Conservation (phyloP, 2,329 filamentous ascomycete genomes). For the Orbilia oligospora region DNA sequence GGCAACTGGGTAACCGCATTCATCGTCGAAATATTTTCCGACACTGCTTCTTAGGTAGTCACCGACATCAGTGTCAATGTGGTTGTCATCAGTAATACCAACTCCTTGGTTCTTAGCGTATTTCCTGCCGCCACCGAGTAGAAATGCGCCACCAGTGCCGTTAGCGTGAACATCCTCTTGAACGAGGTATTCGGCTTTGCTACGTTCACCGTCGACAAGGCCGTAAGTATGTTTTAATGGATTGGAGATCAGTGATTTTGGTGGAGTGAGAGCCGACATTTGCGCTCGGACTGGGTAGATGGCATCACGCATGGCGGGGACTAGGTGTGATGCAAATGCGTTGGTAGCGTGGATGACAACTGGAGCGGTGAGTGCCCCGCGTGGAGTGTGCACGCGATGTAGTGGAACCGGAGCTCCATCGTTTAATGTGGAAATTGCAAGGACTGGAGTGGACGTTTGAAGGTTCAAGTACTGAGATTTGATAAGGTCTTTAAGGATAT, state of each 20-base stretch:
- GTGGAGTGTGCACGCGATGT: slow-evolving; percentile 71
- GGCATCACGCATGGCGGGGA: slow-evolving; percentile 78
- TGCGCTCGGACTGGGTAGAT: slow-evolving; percentile 84
- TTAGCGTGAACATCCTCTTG: slow-evolving; percentile 73
- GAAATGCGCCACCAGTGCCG: slow-evolving; percentile 72
- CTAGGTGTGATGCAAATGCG: slow-evolving; percentile 82
- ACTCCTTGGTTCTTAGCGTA: slow-evolving; percentile 72
- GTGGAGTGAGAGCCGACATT: slow-evolving; percentile 77
- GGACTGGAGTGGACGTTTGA: slow-evolving; percentile 80
- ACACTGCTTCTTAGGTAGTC: slow-evolving; percentile 72
- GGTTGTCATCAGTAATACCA: slow-evolving; percentile 74
- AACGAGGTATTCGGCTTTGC: slow-evolving; percentile 80
- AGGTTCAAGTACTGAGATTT: slow-evolving; percentile 75
- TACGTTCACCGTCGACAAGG: slow-evolving; percentile 71
- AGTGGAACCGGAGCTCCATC: slow-evolving; percentile 52
- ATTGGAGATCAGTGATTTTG: slow-evolving; percentile 66
- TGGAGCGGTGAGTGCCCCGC: slow-evolving; percentile 64
- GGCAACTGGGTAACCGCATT: slow-evolving; percentile 63
- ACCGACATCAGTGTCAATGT: slow-evolving; percentile 73
- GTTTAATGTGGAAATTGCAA: slow-evolving; percentile 64
- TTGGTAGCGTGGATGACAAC: slow-evolving; percentile 83
- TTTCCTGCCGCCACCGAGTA: slow-evolving; percentile 79
- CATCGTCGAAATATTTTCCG: slow-evolving; percentile 68
- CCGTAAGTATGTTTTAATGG: slow-evolving; percentile 75
- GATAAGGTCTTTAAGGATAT: slow-evolving; percentile 76